phyloP scores from a whole-genome alignment of 257 asterid genomes.

The Cynanchum wilfordii region DNA sequence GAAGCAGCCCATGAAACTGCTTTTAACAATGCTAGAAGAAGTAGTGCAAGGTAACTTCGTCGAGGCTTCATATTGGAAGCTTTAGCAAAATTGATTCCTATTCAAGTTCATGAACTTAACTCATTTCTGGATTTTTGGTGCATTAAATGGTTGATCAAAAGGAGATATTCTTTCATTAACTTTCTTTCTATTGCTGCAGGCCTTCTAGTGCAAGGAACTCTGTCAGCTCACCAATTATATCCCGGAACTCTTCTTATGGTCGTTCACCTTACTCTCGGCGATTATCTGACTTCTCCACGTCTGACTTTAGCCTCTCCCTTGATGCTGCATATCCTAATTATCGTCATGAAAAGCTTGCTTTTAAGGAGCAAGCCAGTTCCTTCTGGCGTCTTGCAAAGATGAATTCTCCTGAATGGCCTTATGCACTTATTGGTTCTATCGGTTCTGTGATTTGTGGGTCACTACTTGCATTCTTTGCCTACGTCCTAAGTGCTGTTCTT shows the following conservation, averaged over 20 bases:
- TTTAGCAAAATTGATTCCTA: background rate
- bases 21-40: constrained; percentile 61
- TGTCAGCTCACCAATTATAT: constrained; percentile 79
- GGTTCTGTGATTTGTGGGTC: constrained; percentile 88
- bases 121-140: background rate
- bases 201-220: constrained; percentile 95
- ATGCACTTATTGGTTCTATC: constrained; percentile 73
- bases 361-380: constrained; percentile 84
- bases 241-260: constrained; percentile 80
- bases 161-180: background rate
- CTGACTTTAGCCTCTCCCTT: constrained; percentile 74
- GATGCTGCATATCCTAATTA: constrained; percentile 64
- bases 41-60: constrained; percentile 67
- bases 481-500: constrained; percentile 81
- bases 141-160: background rate
- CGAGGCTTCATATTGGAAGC: background rate
- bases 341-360: constrained; percentile 71
- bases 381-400: constrained; percentile 80
- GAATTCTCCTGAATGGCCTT: constrained; percentile 91
- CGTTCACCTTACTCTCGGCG: constrained; percentile 89
- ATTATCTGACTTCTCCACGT: constrained; percentile 83
- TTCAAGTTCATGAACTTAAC: background rate
- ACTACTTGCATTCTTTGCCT: constrained; percentile 88
- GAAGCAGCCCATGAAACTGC: constrained; percentile 90
- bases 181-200: constrained; percentile 33